Base-by-base conservation (phyloP, 192 early-diverging fungal genomes). In the Backusella luteola region DNA sequence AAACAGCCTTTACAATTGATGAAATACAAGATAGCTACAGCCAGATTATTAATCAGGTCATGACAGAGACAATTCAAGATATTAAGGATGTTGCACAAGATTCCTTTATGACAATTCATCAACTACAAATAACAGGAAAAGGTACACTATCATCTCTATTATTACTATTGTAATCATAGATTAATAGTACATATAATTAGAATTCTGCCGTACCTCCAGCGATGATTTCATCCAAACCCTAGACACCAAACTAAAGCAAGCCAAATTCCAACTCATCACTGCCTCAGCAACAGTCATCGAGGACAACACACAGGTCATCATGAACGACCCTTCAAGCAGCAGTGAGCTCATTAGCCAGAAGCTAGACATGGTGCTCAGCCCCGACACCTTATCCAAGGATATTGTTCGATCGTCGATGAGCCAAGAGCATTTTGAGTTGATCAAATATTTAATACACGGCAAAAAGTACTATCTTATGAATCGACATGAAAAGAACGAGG, bases 41-140 rank as follows among this genome's bases (percentile, higher is more conserved):
- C 32, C 41, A 15, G 0, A 73, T 77, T 21, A 71, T 73, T 26
- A 53, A 63, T 38, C 71, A 73, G 38, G 76, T 77, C 7, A 66
- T 77, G 59, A 46, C 44, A 23, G 34, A 44, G 15, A 73, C 49
- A 8, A 73, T 53, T 36, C 29, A 46, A 34, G 71, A 73, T 32
- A 73, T 73, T 7, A 53, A 35, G 11, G 71, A 36, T 34, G 34
- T 46, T 32, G 53, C 56, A 41, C 52, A 36, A 66, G 53, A 74
- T 35, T 59, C 56, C 8, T 73, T 59, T 32, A 14, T 39, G 35
- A 63, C 35, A 29, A 73, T 73, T 34, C 73, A 73, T 34, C 21
- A 53, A 21, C 56, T 71, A 29, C 69, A 71, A 41, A 23, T 46
- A 29, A 44, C 17, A 7, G 69, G 69, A n/a, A 71, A 38, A 71